Evolutionary conservation across 768 basidiomycete species (phyloP).

Genomic region (Coprinellus micaceus): DNA sequence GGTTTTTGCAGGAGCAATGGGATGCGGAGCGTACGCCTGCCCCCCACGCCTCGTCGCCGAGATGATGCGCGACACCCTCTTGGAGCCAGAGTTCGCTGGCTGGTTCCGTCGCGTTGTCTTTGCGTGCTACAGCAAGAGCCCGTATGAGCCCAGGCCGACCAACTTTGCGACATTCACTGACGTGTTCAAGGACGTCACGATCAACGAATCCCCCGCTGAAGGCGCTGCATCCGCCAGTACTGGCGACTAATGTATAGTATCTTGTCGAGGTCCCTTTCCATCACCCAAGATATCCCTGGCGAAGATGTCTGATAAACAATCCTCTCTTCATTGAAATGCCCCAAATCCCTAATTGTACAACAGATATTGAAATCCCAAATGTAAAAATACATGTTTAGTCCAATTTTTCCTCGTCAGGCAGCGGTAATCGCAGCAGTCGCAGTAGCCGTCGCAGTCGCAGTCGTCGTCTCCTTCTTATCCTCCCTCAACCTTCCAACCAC

Average conservation of each 20-base stretch:
- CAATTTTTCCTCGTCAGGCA: no score
- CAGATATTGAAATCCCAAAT: no score
- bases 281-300: no score
- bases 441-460: not conserved
- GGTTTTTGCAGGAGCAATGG: slow-evolving; percentile 36
- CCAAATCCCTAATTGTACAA: no score
- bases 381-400: no score
- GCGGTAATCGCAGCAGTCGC: not conserved
- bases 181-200: slow-evolving; percentile 19
- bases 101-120: slow-evolving; percentile 39
- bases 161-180: slow-evolving; percentile 39
- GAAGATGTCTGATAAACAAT: no score
- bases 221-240: no score
- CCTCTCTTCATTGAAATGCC: no score
- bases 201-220: not conserved
- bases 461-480: slow-evolving; percentile 26
- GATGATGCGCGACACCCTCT: slow-evolving; percentile 39
- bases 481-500: slow-evolving; percentile 36
- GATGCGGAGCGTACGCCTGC: slow-evolving; percentile 41
- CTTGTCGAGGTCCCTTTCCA: no score
- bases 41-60: slow-evolving; percentile 38
- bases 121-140: slow-evolving; percentile 35
- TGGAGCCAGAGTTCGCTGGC: slow-evolving; percentile 40
- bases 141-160: slow-evolving; percentile 19
- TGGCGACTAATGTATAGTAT: no score